Evolutionary conservation across 441 rosid species (phyloP).

Genomic region (Arabidopsis lyrata): DNA sequence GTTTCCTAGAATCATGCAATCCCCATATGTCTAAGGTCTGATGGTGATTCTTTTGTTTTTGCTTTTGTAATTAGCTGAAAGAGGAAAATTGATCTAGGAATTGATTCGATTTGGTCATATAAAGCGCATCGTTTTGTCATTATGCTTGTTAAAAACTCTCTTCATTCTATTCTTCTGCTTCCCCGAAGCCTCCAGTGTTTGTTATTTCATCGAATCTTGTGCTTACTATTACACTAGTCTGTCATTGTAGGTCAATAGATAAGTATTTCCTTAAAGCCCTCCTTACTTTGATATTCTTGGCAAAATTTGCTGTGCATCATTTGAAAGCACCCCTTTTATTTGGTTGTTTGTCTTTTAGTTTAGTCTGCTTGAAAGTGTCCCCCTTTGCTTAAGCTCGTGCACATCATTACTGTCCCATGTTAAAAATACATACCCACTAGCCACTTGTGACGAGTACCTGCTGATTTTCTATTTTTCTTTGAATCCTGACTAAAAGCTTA

Average conservation of each 20-base stretch:
- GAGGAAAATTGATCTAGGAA: too few species aligned
- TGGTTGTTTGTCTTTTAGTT: background rate
- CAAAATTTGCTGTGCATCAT: background rate
- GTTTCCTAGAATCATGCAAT: slow-evolving; percentile 1
- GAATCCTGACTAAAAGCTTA: background rate
- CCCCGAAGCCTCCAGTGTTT: background rate
- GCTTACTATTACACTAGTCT: background rate
- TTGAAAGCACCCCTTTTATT: background rate
- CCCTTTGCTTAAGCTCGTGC: background rate
- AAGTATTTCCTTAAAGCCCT: background rate
- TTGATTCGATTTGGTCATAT: background rate
- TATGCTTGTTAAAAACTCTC: background rate
- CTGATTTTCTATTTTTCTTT: background rate
- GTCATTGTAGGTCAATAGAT: background rate
- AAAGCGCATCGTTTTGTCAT: background rate
- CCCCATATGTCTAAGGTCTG: background rate
- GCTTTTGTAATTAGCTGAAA: slow-evolving; percentile 2
- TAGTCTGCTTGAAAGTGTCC: background rate
- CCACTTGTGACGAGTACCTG: background rate
- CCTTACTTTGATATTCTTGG: slow-evolving; percentile 12
- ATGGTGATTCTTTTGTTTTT: background rate
- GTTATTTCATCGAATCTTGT: background rate
- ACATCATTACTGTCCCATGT: too few species aligned
- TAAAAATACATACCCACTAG: too few species aligned
- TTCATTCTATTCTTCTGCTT: background rate